These are phyloP conservation scores for Nakaseomyces delphensis DNA, from an alignment of 1,139 yeast genomes.

Conservation along the genomic window DNA sequence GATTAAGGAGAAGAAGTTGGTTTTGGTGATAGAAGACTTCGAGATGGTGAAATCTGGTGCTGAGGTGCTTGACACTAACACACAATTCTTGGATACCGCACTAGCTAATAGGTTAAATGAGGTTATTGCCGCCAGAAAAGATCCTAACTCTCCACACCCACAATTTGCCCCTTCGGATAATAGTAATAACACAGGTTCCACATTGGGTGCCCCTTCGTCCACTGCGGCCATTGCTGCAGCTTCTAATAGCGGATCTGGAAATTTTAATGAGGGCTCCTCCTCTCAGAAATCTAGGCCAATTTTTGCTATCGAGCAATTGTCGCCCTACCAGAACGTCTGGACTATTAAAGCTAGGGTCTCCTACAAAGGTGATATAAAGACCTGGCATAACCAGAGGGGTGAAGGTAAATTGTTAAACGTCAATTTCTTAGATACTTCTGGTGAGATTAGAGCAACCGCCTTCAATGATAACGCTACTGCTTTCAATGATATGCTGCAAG, in stretches of 20 bases:
- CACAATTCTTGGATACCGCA: constrained; percentile 44
- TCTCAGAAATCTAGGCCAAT: constrained; percentile 35
- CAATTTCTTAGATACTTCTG: constrained; percentile 85
- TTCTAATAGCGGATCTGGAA: constrained; percentile 10
- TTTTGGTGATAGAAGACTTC: constrained; percentile 46
- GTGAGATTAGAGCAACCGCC: constrained; percentile 93
- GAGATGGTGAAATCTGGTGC: constrained; percentile 39
- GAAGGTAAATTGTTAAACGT: constrained; percentile 87
- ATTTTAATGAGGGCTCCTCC: constrained; percentile 9
- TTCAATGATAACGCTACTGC: constrained; percentile 82
- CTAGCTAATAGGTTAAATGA: constrained; percentile 49
- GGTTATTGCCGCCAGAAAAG: constrained; percentile 26
- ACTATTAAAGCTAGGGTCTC: constrained; percentile 88
- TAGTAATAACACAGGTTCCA: constrained; percentile 1
- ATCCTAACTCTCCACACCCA: constrained; percentile 9
- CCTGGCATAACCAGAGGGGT: constrained; percentile 80
- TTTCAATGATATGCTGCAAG: constrained; percentile 65
- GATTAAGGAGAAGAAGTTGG: constrained; percentile 43
- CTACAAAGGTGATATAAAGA: constrained; percentile 76
- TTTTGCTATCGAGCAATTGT: constrained; percentile 74
- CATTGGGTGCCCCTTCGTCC: constrained; percentile 9
- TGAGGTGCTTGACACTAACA: constrained; percentile 36
- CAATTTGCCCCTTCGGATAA: constrained; percentile 14
- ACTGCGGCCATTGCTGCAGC: constrained; percentile 10
- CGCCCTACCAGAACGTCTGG: constrained; percentile 90